Percentiles rank a stretch among this genome's conserved stretches.
phyloP scores from a whole-genome alignment of 140 eudicot species.

The Cichorium intybus region DNA sequence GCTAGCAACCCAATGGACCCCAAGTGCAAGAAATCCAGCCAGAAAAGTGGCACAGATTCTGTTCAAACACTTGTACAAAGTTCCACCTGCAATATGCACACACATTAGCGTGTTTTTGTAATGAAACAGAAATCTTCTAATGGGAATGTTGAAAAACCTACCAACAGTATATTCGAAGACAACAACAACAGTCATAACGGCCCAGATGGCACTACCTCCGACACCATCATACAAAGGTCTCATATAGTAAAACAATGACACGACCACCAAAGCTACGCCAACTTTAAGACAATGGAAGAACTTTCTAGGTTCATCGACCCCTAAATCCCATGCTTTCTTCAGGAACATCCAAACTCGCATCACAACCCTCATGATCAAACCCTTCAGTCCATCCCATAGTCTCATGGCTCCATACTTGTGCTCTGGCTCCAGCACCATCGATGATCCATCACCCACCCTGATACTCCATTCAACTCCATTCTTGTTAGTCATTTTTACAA shows the following conservation, averaged over 20 bases:
- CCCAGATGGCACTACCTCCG: slow-evolving; percentile 76
- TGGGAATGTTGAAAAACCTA: slow-evolving; percentile 1
- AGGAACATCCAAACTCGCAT: slow-evolving; percentile 28
- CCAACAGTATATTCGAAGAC: slow-evolving; percentile 75
- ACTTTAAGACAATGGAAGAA: slow-evolving; percentile 78
- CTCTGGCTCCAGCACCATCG: slow-evolving; percentile 26
- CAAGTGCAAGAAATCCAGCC: slow-evolving; percentile 68
- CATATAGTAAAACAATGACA: slow-evolving; percentile 58
- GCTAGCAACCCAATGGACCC: slow-evolving; percentile 61
- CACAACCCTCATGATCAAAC: slow-evolving; percentile 23
- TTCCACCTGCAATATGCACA: slow-evolving; percentile 45
- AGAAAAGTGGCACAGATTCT: slow-evolving; percentile 51
- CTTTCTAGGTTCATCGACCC: slow-evolving; percentile 69
- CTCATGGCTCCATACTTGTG: slow-evolving; percentile 14
- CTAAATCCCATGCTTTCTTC: slow-evolving; percentile 49
- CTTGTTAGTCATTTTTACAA: slow-evolving; percentile 23
- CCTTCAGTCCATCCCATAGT: slow-evolving; percentile 35
- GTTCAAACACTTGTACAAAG: slow-evolving; percentile 62
- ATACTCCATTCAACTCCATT: slow-evolving; percentile 55
- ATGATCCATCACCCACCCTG: slow-evolving; percentile 31
- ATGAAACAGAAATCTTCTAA: slow-evolving; percentile 1
- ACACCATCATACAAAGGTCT: slow-evolving; percentile 67
- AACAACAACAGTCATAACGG: slow-evolving; percentile 72
- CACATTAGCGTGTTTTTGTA: slow-evolving; percentile 4
- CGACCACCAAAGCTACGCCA: slow-evolving; percentile 59